Base-by-base conservation (phyloP, 108 stramenopile species). In the Cyclostephanos invisitatus region DNA sequence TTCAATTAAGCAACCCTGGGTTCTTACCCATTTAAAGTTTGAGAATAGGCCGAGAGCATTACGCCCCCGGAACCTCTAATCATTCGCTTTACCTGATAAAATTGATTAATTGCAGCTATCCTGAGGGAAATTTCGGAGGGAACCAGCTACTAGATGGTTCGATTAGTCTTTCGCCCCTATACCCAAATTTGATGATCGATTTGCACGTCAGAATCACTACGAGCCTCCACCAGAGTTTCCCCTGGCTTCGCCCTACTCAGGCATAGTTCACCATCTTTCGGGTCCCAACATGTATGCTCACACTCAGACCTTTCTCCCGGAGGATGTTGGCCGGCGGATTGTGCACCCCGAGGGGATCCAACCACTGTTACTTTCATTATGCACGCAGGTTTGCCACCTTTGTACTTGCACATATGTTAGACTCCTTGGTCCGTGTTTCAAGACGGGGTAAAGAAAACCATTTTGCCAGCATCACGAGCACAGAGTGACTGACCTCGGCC, bases 121-220 rank as follows among this genome's bases (percentile, higher is more conserved):
- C 94, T 92, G 85, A 95, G 94, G 91, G 94, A 95, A 95, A 95
- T 90, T 93, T 96, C 92, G 95, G 89, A 87, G 89, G 89, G 92
- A 96, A 93, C 95, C 91, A 93, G 91, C 92, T 94, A 92, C 90
- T 94, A 94, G 91, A 92, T 92, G 87, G 92, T 92, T 96, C 91
- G 89, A 96, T 96, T 92, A 94, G 95, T 94, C 95, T 96, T 96
- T 96, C 89, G 95, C 93, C 92, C 95, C 92, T 91, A 96, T 96
- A 96, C 95, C 90, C 95, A 96, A 88, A 86, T 93, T 91, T 89
- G 85, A 91, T 88, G 95, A 96, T 92, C 89, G 91, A 94, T 93
- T 93, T 93, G 88, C 88, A 89, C 92, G 91, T 93, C 92, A 93
- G 87, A 90, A 93, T 89, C 91, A 85, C 91, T 93, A 89, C 91